phyloP scores from a whole-genome alignment of 768 basidiomycete species.

The Pleurotus platypus region DNA sequence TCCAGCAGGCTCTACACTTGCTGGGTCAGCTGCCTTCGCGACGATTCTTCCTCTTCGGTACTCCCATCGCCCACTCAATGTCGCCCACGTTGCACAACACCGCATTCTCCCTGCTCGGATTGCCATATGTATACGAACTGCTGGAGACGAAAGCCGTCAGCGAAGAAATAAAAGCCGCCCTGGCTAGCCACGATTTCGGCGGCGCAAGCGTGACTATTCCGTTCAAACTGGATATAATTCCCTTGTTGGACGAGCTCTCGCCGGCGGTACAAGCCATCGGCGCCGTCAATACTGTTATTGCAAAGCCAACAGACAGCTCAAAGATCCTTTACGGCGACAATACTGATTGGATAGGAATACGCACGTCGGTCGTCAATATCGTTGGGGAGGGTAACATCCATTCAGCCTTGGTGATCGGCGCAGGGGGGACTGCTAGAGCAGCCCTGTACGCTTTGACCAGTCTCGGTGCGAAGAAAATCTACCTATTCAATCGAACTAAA shows the following conservation, averaged over 20 bases:
- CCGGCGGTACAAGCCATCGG: slow-evolving; percentile 84
- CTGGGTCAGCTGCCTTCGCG: slow-evolving; percentile 74
- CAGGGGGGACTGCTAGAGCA: slow-evolving; percentile 92
- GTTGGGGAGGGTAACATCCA: slow-evolving; percentile 35
- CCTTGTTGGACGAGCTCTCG: slow-evolving; percentile 75
- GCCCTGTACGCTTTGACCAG: slow-evolving; percentile 85
- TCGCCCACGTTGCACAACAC: slow-evolving; percentile 94
- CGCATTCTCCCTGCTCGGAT: slow-evolving; percentile 72
- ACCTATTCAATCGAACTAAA: slow-evolving; percentile 84
- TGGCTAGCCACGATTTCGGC: slow-evolving; percentile 74
- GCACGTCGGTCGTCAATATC: slow-evolving; percentile 43
- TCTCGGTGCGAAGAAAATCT: slow-evolving; percentile 67
- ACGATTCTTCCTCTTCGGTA: slow-evolving; percentile 85
- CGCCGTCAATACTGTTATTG: slow-evolving; percentile 92
- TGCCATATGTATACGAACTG: slow-evolving; percentile 81
- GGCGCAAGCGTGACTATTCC: slow-evolving; percentile 98
- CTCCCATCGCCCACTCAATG: slow-evolving; percentile 84
- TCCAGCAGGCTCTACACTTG: slow-evolving; percentile 78
- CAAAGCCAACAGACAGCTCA: slow-evolving; percentile 36
- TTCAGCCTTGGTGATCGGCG: slow-evolving; percentile 84
- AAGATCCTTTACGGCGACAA: slow-evolving; percentile 82
- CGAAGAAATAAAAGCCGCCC: slow-evolving; percentile 58
- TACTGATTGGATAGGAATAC: slow-evolving; percentile 93
- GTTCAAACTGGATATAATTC: slow-evolving; percentile 87
- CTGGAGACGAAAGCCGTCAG: slow-evolving; percentile 70